Base-by-base conservation (phyloP, 2,329 filamentous ascomycete genomes). In the Pseudofabraea citricarpa region DNA sequence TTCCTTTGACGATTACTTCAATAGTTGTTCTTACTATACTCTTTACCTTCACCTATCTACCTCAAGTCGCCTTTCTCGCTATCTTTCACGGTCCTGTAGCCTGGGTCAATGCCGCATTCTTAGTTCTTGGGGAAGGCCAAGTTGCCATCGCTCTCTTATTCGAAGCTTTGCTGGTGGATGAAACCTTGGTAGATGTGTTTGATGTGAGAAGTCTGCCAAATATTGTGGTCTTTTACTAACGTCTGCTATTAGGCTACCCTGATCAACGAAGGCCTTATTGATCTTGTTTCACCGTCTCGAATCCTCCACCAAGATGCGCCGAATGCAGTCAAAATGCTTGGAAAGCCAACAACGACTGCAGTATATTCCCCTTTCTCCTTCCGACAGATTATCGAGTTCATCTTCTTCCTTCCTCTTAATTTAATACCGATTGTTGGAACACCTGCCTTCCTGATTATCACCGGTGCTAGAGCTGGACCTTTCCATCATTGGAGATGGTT, bases 401-500 rank as follows among this genome's bases (percentile, higher is more conserved):
- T 94, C 26, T 56, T 87, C 22, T 83, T 84, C 56, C 72, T 90
- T 2, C 86, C 93, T 1, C 75, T 98, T 46, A 97, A 95, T 61
- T 79, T 98, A 18, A 78, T 97, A 13, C 91, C 91, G 0, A 79
- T 85, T 36, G 77, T 89, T 12, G 91, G 91, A 13, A 85, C 86
- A 0, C 87, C 88, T 0, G 74, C 93, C 49, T 98, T 96, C 62
- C 76, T 98, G 48, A 66, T 95, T 44, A 75, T 95, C 52, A 96
- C 90, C 0, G 93, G 91, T 1, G 88, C 90, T 36, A 76, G 91
- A 20, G 80, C 89, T 5, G 91, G 93, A 1, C 93, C 91, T 23
- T 78, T 97, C 21, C 84, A 93, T 43, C 90, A 96, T 56, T 93
- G 90, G 72, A 75, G 93, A 45, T 96, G 93, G 73, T 96, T 90